phyloP scores from a whole-genome alignment of 1,284 basidiomycete genomes.

The Ganoderma boninense region DNA sequence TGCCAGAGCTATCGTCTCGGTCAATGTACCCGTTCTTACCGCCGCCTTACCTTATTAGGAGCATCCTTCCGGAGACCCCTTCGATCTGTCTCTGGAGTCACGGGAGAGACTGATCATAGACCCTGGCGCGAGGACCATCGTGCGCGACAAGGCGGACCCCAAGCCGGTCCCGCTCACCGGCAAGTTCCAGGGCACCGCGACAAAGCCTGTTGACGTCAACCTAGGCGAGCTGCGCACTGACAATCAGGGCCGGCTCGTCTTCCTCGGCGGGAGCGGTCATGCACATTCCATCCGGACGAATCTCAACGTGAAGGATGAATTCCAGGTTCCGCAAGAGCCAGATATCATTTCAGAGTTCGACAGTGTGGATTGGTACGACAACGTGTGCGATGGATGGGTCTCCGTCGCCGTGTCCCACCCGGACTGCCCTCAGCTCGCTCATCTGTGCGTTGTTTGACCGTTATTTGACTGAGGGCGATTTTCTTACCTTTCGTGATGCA shows the following conservation, averaged over 20 bases:
- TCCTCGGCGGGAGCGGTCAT: slow-evolving; percentile 34
- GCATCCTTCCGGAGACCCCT: background rate
- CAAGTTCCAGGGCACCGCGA: no score
- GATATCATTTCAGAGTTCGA: slow-evolving; percentile 36
- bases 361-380: slow-evolving; percentile 38
- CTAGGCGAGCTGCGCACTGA: slow-evolving; percentile 36
- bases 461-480: background rate
- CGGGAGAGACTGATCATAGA: no score
- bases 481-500: background rate
- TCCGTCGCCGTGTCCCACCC: slow-evolving; percentile 21
- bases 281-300: slow-evolving; percentile 25
- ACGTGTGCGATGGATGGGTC: slow-evolving; percentile 36
- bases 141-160: no score
- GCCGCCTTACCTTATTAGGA: no score
- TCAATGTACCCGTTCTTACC: background rate
- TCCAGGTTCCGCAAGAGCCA: slow-evolving; percentile 16
- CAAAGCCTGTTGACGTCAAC: slow-evolving; percentile 13
- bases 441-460: background rate
- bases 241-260: slow-evolving; percentile 33
- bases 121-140: no score
- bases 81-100: background rate
- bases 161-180: no score
- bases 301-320: background rate
- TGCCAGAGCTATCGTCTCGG: background rate
- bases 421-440: background rate